A percentile compares a stretch with the other conserved stretches of the same genome.
Conservation (phyloP, 495 filamentous ascomycete species). For the Hypoxylon trugodes region DNA sequence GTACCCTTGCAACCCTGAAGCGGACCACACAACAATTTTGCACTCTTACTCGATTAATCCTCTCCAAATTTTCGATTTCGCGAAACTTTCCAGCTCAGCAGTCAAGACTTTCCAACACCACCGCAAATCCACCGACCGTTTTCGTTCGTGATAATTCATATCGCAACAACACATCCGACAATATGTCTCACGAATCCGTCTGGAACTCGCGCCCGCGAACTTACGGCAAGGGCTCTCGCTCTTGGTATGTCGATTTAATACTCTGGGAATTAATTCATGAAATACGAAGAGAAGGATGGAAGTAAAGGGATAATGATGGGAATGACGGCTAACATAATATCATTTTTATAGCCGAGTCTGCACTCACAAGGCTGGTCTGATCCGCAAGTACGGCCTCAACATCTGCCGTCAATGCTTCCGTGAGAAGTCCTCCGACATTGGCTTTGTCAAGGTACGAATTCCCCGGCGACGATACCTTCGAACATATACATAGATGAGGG, state of each 20-base stretch:
- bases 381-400: slow-evolving; percentile 99
- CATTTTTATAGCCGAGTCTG: slow-evolving; percentile 83
- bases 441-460: slow-evolving; percentile 89
- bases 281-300: too few species aligned
- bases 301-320: not conserved
- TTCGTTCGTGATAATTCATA: slow-evolving; percentile 24
- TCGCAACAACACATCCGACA: slow-evolving; percentile 51
- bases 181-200: slow-evolving; percentile 98
- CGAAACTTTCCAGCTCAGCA: slow-evolving; percentile 24
- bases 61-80: slow-evolving; percentile 29
- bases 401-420: slow-evolving; percentile 99
- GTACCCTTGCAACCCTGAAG: slow-evolving; percentile 34
- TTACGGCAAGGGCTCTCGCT: slow-evolving; percentile 93
- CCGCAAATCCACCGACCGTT: slow-evolving; percentile 18
- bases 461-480: not conserved
- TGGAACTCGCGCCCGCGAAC: slow-evolving; percentile 98
- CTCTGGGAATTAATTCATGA: not conserved
- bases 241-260: slow-evolving; percentile 73
- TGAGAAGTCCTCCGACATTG: slow-evolving; percentile 95
- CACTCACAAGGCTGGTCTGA: slow-evolving; percentile 92
- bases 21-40: slow-evolving; percentile 39
- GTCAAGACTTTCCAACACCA: slow-evolving; percentile 30
- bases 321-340: slow-evolving; percentile 31
- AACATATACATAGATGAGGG: not conserved
- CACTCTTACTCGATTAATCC: slow-evolving; percentile 25